Conservation (phyloP, 2,329 filamentous ascomycete species). For the Sporothrix luriei region DNA sequence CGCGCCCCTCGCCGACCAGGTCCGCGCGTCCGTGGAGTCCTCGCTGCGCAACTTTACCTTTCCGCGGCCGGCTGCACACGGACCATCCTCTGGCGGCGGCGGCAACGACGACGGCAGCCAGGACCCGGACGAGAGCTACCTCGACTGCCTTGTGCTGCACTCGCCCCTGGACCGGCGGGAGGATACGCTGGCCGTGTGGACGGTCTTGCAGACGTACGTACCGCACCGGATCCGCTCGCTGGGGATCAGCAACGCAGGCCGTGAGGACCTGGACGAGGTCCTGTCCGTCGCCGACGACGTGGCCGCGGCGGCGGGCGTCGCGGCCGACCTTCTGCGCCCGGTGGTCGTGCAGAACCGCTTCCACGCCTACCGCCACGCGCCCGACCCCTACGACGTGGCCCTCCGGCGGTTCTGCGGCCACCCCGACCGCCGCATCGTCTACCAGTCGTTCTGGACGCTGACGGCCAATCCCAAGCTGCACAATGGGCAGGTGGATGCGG, state of each 20-base stretch:
- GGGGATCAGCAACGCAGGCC: slow-evolving; percentile 75
- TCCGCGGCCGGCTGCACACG: slow-evolving; percentile 40
- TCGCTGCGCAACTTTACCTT: slow-evolving; percentile 66
- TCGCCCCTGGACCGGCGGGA: slow-evolving; percentile 51
- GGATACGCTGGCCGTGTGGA: slow-evolving; percentile 66
- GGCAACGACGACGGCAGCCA: no score
- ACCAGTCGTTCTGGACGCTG: slow-evolving; percentile 60
- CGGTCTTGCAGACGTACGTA: slow-evolving; percentile 65
- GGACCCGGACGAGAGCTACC: slow-evolving; percentile 47
- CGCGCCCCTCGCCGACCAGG: slow-evolving; percentile 63
- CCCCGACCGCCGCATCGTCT: slow-evolving; percentile 44
- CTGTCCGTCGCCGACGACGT: slow-evolving; percentile 40
- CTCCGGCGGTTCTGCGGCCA: slow-evolving; percentile 58
- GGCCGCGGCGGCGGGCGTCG: neutral
- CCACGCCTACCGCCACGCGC: slow-evolving; percentile 53
- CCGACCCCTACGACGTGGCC: slow-evolving; percentile 55
- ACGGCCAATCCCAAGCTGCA: slow-evolving; percentile 51
- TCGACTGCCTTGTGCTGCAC: slow-evolving; percentile 78
- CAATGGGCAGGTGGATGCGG: slow-evolving; percentile 40
- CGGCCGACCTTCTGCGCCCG: slow-evolving; percentile 42
- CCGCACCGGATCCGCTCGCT: slow-evolving; percentile 65
- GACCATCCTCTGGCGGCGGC: neutral
- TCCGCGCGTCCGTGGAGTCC: slow-evolving; percentile 66
- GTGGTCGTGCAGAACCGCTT: slow-evolving; percentile 78
- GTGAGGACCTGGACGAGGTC: slow-evolving; percentile 59